Conservation (phyloP, 164 flowering plant genomes). For the Vitis amurensis region DNA sequence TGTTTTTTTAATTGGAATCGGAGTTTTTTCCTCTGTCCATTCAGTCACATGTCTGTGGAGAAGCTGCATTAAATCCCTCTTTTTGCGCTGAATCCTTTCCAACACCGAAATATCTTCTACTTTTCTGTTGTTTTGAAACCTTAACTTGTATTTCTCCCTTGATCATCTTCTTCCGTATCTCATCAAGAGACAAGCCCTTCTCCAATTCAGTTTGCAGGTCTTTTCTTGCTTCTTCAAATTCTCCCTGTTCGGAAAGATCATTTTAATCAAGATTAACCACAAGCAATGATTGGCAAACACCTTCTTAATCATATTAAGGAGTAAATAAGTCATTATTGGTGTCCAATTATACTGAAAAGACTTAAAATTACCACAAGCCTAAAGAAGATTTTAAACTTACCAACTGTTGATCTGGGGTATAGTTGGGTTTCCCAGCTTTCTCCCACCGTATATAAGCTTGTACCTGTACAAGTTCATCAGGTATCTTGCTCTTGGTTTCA, state of each 20-base stretch:
- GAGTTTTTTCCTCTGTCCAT: slow-evolving; percentile 25
- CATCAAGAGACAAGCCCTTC: slow-evolving; percentile 69
- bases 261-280: slow-evolving; percentile 1
- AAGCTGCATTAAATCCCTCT: slow-evolving; percentile 68
- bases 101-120: slow-evolving; percentile 32
- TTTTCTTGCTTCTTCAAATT: slow-evolving; percentile 76
- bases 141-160: slow-evolving; percentile 64
- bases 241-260: slow-evolving; percentile 43
- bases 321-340: neutral
- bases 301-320: neutral
- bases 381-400: slow-evolving; percentile 34
- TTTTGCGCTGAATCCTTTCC: slow-evolving; percentile 83
- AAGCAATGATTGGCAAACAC: slow-evolving; percentile 2
- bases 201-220: slow-evolving; percentile 66
- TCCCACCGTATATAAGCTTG: slow-evolving; percentile 87
- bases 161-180: slow-evolving; percentile 49
- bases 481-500: slow-evolving; percentile 44
- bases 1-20: slow-evolving; percentile 29
- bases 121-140: slow-evolving; percentile 50
- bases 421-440: slow-evolving; percentile 83
- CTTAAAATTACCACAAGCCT: neutral
- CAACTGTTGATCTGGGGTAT: slow-evolving; percentile 63
- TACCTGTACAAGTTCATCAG: slow-evolving; percentile 68
- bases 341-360: neutral
- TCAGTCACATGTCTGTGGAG: slow-evolving; percentile 49